Evolutionary conservation across 257 asterid genomes (phyloP).

Genomic region (Lycium barbarum): DNA sequence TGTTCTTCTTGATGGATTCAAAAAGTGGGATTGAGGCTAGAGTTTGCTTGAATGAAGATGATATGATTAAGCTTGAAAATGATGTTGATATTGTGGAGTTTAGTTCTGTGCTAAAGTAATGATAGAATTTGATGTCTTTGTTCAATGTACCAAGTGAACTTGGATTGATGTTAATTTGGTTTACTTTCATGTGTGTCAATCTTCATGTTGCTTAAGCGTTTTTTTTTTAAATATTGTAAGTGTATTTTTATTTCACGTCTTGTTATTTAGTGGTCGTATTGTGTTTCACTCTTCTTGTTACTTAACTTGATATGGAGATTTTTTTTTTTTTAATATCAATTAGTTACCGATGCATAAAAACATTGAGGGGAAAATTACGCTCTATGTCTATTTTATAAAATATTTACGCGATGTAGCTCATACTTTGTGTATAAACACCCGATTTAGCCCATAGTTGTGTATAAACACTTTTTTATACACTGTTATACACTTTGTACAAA

Average conservation of each 20-base stretch:
- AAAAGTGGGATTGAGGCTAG: constrained; percentile 19
- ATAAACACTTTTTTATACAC: too few relatives aligned
- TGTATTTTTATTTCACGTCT: not conserved
- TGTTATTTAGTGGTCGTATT: not conserved
- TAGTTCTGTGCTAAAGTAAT: constrained; percentile 16
- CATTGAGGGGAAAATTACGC: too few relatives aligned
- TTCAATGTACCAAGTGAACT: too few relatives aligned
- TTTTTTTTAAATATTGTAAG: not conserved
- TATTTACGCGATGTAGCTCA: too few relatives aligned
- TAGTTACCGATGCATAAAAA: too few relatives aligned
- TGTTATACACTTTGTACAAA: too few relatives aligned
- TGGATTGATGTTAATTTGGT: not conserved
- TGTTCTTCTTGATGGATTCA: constrained; percentile 27
- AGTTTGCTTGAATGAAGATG: constrained; percentile 26
- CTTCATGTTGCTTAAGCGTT: not conserved
- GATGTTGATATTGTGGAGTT: constrained; percentile 16
- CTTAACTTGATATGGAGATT: not conserved
- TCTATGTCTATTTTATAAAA: too few relatives aligned
- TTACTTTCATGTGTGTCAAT: not conserved
- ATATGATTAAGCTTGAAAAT: not conserved
- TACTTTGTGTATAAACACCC: too few relatives aligned
- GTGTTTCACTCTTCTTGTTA: not conserved
- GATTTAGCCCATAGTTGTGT: too few relatives aligned
- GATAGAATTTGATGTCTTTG: not conserved
- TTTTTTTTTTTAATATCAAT: too few relatives aligned